Evolutionary conservation across 495 filamentous ascomycete species (phyloP).

Genomic region (Hamigera avellanea): DNA sequence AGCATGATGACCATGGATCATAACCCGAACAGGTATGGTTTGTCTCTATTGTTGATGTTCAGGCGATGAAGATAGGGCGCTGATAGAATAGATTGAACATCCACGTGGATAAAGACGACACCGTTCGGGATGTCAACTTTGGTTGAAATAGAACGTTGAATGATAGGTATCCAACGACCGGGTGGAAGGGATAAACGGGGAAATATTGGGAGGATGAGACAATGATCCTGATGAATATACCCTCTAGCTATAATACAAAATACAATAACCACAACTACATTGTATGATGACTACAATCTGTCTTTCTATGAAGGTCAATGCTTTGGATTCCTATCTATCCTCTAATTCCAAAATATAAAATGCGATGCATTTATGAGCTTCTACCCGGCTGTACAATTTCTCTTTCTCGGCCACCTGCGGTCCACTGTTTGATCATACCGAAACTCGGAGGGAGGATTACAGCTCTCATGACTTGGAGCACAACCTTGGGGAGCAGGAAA

Average conservation of each 20-base stretch:
- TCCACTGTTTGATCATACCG: constrained; percentile 42
- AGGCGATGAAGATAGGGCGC: neutral
- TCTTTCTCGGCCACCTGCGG: constrained; percentile 41
- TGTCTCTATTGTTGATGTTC: constrained; percentile 1
- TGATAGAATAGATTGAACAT: constrained; percentile 50
- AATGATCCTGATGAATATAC: too few species aligned
- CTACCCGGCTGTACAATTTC: constrained; percentile 48
- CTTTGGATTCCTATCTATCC: too few species aligned
- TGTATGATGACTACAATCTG: too few species aligned
- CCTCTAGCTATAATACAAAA: neutral
- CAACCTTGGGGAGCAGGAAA: constrained; percentile 25
- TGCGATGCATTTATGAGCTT: constrained; percentile 48
- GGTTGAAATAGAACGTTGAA: constrained; percentile 18
- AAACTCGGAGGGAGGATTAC: constrained; percentile 26
- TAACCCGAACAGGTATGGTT: constrained; percentile 45
- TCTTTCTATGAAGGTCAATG: too few species aligned
- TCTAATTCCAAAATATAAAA: too few species aligned
- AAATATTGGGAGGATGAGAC: too few species aligned
- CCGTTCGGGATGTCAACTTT: constrained; percentile 55
- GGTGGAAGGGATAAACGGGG: too few species aligned
- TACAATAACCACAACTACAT: neutral
- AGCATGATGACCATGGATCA: constrained; percentile 51
- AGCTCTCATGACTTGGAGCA: constrained; percentile 26
- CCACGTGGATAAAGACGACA: constrained; percentile 59
- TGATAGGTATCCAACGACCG: too few species aligned